Evolutionary conservation across 2,329 filamentous ascomycete species (phyloP), one percentile per base, ranked within the genome.

Genomic region (Botryotinia calthae): DNA sequence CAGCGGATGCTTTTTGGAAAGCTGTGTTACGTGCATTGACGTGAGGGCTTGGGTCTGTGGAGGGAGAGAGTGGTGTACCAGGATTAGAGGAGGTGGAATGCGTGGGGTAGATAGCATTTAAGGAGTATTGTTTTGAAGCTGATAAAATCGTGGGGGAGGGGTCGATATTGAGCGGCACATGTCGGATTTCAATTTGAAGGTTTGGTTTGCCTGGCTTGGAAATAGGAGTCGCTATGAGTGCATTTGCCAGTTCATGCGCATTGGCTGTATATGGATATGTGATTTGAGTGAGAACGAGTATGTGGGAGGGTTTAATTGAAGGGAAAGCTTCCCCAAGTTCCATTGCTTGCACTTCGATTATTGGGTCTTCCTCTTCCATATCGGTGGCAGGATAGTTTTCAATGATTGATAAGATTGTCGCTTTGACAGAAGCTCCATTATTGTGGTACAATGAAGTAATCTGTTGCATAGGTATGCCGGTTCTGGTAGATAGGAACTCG

Each of bases 371-470:
- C 44, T 84, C 82, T 48, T 89, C 83, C 18, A 78, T 44, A 7
- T 76, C 73, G 18, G 79, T 71, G 5, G 74, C 74, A 44, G 73
- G 68, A 61, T 81, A 76, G n/a, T 76, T 78, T 34, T 79, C 71
- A 4, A 81, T 76, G 6, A 92, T 81, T 1, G 84, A 84, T 25
- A 83, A 79, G 42, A 92, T 87, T 0, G 90, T 90, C 7, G 82
- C 81, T 20, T 85, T 79, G 2, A 89, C 77, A 12, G 87, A 89
- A 2, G 86, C 87, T 22, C 86, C 85, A 72, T 87, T 86, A 58
- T 88, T 86, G 79, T 91, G 86, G 77, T 92, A 92, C 1, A 87
- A 78, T 0, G 89, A 90, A 2, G 84, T 82, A 4, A 91, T 84
- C 44, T 82, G 81, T 4, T 86, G 79, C 22, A 87, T 78, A 3